A percentile compares a stretch with the other conserved stretches of the same genome.
Conservation (phyloP, 1,139 yeast genomes). For the Protomyces gravidus region DNA sequence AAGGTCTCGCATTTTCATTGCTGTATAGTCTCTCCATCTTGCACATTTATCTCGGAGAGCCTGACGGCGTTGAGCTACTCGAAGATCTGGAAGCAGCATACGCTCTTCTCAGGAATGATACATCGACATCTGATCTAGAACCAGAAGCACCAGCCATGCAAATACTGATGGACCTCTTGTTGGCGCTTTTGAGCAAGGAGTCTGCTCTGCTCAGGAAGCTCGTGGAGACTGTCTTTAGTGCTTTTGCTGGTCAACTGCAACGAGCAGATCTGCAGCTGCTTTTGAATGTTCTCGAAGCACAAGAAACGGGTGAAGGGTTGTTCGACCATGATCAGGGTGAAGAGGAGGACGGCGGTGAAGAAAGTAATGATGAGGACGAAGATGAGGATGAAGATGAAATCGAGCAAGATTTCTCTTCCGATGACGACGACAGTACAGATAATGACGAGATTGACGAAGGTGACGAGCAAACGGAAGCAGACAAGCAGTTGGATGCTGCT, state of each 20-base stretch:
- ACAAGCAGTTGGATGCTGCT: conserved; percentile 62
- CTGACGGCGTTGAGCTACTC: conserved; percentile 69
- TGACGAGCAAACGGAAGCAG: conserved; percentile 46
- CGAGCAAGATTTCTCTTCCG: not conserved
- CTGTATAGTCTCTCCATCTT: conserved; percentile 72
- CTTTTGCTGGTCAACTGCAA: conserved; percentile 48
- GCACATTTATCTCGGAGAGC: conserved; percentile 69
- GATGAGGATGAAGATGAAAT: conserved; percentile 37
- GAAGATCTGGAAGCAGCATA: conserved; percentile 56
- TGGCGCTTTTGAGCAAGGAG: conserved; percentile 70
- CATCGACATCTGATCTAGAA: conserved; percentile 34
- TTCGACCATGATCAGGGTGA: conserved; percentile 38
- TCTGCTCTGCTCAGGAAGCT: conserved; percentile 67
- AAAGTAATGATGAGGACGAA: conserved; percentile 33
- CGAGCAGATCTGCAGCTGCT: conserved; percentile 54
- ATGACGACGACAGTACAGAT: conserved; percentile 4
- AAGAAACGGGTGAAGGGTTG: conserved; percentile 56
- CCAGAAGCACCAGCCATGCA: conserved; percentile 39
- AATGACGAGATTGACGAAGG: conserved; percentile 27
- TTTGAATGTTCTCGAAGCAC: conserved; percentile 63
- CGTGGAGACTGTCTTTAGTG: conserved; percentile 54
- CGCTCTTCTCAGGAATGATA: conserved; percentile 40
- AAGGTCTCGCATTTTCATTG: conserved; percentile 59
- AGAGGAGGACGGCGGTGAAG: conserved; percentile 36
- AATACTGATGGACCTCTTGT: conserved; percentile 65